A percentile compares a stretch with the other conserved stretches of the same genome.
phyloP scores from a whole-genome alignment of 345 rosid species.

The Microthlaspi erraticum region DNA sequence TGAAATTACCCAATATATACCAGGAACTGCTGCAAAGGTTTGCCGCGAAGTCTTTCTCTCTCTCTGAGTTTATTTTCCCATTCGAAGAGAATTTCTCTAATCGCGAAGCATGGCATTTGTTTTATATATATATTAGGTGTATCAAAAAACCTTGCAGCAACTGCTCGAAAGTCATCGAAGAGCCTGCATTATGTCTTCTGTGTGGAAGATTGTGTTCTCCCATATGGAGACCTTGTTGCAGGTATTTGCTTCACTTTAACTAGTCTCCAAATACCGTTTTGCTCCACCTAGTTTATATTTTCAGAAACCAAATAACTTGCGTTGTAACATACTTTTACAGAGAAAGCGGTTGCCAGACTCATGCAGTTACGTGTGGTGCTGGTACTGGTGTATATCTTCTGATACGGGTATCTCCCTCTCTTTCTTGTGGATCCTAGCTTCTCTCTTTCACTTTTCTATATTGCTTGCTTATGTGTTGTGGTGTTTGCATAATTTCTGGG shows the following conservation, averaged over 20 bases:
- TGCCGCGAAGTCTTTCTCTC: constrained; percentile 34
- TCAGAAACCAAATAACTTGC: constrained; percentile 8
- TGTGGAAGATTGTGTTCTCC: constrained; percentile 93
- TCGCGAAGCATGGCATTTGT: constrained; percentile 14
- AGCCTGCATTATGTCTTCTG: constrained; percentile 83
- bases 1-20: constrained; percentile 79
- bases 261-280: constrained; percentile 17
- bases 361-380: constrained; percentile 80
- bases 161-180: constrained; percentile 60
- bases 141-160: constrained; percentile 70
- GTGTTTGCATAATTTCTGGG: constrained; percentile 19
- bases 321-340: constrained; percentile 43
- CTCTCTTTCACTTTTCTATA: constrained; percentile 6
- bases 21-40: constrained; percentile 89
- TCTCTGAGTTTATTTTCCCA: constrained; percentile 16
- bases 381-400: constrained; percentile 86
- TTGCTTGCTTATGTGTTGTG: constrained; percentile 11
- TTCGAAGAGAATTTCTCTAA: constrained; percentile 21
- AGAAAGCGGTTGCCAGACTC: constrained; percentile 68
- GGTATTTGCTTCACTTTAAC: constrained; percentile 50
- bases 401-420: constrained; percentile 62
- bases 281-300: background rate
- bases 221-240: constrained; percentile 82
- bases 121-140: constrained; percentile 55
- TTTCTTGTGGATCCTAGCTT: constrained; percentile 15